Conservation (phyloP, 768 basidiomycete genomes). For the Mycena rebaudengoi region DNA sequence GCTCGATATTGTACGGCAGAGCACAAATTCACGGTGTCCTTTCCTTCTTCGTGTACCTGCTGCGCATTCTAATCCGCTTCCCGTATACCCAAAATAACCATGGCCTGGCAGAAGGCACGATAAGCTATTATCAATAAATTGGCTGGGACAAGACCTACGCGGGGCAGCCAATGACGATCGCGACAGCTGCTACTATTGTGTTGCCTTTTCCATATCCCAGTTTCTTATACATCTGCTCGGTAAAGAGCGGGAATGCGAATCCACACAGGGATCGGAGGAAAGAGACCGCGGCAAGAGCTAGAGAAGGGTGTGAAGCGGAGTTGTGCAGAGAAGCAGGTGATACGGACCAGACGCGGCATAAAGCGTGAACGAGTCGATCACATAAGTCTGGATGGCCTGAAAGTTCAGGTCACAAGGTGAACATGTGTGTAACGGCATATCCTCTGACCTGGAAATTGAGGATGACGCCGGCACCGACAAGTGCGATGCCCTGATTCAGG, state of each 20-base stretch:
- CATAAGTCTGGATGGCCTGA: constrained; percentile 64
- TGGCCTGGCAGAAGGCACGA: constrained; percentile 31
- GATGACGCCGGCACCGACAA: constrained; percentile 66
- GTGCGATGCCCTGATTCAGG: constrained; percentile 56
- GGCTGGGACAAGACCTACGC: constrained; percentile 46
- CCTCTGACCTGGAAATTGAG: constrained; percentile 69
- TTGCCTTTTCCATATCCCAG: constrained; percentile 77
- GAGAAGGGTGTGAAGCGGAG: not conserved
- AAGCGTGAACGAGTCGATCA: constrained; percentile 72
- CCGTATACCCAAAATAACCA: constrained; percentile 47
- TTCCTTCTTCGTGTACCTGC: constrained; percentile 45
- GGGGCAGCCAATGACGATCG: constrained; percentile 70
- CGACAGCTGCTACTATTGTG: constrained; percentile 66
- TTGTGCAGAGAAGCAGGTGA: not conserved
- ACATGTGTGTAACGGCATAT: constrained; percentile 71
- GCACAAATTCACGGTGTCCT: no score
- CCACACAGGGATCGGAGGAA: constrained; percentile 72
- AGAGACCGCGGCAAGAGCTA: constrained; percentile 67
- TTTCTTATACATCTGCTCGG: constrained; percentile 68
- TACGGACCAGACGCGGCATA: constrained; percentile 71
- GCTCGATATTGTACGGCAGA: no score
- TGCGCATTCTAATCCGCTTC: constrained; percentile 56
- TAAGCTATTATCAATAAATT: not conserved
- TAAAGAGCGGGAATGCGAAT: constrained; percentile 83
- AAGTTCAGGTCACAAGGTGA: not conserved